Percentiles rank a stretch among this genome's conserved stretches.
phyloP scores from a whole-genome alignment of 2,329 filamentous ascomycete genomes.

The Xylaria sp. region DNA sequence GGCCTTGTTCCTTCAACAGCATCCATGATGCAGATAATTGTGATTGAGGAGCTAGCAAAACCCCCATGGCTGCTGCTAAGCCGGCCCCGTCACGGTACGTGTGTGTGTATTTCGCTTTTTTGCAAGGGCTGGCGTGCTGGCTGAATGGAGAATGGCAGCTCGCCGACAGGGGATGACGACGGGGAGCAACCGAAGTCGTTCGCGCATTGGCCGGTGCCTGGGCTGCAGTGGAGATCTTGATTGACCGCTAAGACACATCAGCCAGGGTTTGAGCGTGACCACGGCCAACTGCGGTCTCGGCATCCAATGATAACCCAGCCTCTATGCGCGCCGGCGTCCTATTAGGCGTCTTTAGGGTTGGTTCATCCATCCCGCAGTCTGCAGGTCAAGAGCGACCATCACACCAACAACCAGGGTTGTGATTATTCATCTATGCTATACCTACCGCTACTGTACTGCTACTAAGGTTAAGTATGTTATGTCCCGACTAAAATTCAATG shows the following conservation, averaged over 20 bases:
- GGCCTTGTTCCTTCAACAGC: neutral
- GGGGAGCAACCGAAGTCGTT: constrained; percentile 33
- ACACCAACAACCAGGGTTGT: constrained; percentile 21
- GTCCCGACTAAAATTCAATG: neutral
- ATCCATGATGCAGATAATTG: constrained; percentile 19
- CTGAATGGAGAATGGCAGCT: constrained; percentile 1
- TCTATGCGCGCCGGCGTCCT: constrained; percentile 19
- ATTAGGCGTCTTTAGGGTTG: constrained; percentile 17
- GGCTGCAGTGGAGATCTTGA: constrained; percentile 7
- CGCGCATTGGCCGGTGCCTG: constrained; percentile 33
- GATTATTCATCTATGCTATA: neutral
- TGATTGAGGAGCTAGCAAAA: constrained; percentile 10
- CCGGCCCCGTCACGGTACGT: constrained; percentile 11
- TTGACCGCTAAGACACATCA: constrained; percentile 25
- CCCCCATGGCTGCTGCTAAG: constrained; percentile 12
- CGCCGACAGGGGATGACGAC: constrained; percentile 12
- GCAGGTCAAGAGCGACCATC: constrained; percentile 21
- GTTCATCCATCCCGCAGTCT: constrained; percentile 23
- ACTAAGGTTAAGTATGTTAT: neutral
- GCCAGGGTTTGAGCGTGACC: constrained; percentile 22
- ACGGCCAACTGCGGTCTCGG: constrained; percentile 21
- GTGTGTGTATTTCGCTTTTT: constrained; percentile 27
- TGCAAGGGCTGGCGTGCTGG: constrained; percentile 14
- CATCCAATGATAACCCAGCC: constrained; percentile 16
- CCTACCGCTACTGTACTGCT: neutral